Base-by-base conservation (phyloP, 2,329 filamentous ascomycete species). In the Chrysosporium queenslandicum region DNA sequence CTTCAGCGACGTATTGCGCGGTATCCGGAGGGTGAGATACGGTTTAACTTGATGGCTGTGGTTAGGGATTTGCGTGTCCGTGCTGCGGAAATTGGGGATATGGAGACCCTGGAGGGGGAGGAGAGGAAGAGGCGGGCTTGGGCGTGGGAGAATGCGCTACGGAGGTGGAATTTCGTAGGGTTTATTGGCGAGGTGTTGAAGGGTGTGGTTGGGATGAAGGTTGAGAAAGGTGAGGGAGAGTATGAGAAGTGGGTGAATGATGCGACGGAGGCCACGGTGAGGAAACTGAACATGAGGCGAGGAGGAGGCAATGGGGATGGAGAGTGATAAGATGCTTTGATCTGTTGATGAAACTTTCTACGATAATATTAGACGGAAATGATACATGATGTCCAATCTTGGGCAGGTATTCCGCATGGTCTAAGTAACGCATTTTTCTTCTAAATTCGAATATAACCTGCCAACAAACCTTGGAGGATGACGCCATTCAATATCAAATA, bases 11-110 rank as follows among this genome's bases (percentile, higher is more conserved):
- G 92, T 50, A 86, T 98, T 60, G 83, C 79, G 55, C 78, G 91
- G 53, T 97, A 98, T 69, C 89, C 89, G 14, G 74, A 81, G 16
- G 79, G 82, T 0, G 92, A 98, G 76, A 96, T 97, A 57, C 79
- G 89, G 41, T 98, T 98, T 75, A 98, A 98, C 68, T 76, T 98
- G 50, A 80, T 98, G 66, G 92, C 91, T 41, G 90, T 95, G 78
- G 87, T 91, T 60, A 77, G 84, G 58, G 92, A 98, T 71, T 74
- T 90, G 65, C 78, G 92, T 40, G 74, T 86, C 42, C 76, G 81
- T 46, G 91, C 91, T 29, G 76, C 78, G 53, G 87, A 94, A 67
- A 80, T 92, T 58, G 90, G 90, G 42, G 92, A 98, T 70, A 66
- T 72, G 40, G 90, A 95, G 64, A 74, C 82, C 68, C 70, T 97